phyloP scores from a whole-genome alignment of 2,329 filamentous ascomycete species.

The Microsporum ferrugineum region DNA sequence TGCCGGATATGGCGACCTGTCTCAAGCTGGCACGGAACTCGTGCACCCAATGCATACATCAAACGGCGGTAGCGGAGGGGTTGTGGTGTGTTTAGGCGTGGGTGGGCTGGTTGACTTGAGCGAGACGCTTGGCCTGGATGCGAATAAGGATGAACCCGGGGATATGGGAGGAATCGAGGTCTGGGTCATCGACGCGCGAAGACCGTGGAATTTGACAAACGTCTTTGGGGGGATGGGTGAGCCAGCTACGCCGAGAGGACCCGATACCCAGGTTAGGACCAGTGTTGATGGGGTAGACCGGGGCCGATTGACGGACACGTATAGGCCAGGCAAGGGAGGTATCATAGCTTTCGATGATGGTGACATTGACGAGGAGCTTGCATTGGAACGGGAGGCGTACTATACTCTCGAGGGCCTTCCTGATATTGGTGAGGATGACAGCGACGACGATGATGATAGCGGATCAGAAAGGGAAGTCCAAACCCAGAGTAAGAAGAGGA shows the following conservation, averaged over 20 bases:
- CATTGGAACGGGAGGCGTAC: constrained; percentile 66
- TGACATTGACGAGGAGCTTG: constrained; percentile 77
- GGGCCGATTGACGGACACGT: constrained; percentile 59
- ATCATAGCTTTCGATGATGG: constrained; percentile 94
- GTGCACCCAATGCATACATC: constrained; percentile 78
- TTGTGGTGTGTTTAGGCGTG: constrained; percentile 85
- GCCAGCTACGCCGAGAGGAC: neutral
- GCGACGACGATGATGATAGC: constrained; percentile 47
- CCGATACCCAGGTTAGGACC: constrained; percentile 26
- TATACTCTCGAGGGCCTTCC: constrained; percentile 83
- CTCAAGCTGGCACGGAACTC: constrained; percentile 64
- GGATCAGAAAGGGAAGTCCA: constrained; percentile 41
- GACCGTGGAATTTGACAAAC: constrained; percentile 91
- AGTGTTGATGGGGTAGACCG: constrained; percentile 56
- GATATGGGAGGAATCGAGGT: constrained; percentile 77
- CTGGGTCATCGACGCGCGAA: constrained; percentile 83
- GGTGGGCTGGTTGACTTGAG: constrained; percentile 84
- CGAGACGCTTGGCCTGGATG: constrained; percentile 64
- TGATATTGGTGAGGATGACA: constrained; percentile 64
- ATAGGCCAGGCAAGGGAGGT: constrained; percentile 69
- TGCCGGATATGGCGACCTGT: constrained; percentile 79
- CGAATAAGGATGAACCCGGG: constrained; percentile 50
- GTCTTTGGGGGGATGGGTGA: constrained; percentile 67
- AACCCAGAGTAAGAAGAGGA: constrained; percentile 52
- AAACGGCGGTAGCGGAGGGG: constrained; percentile 71